These are phyloP conservation scores for Epicoccum sorghinum DNA, from an alignment of 2,329 filamentous ascomycete genomes.

Conservation along the genomic window DNA sequence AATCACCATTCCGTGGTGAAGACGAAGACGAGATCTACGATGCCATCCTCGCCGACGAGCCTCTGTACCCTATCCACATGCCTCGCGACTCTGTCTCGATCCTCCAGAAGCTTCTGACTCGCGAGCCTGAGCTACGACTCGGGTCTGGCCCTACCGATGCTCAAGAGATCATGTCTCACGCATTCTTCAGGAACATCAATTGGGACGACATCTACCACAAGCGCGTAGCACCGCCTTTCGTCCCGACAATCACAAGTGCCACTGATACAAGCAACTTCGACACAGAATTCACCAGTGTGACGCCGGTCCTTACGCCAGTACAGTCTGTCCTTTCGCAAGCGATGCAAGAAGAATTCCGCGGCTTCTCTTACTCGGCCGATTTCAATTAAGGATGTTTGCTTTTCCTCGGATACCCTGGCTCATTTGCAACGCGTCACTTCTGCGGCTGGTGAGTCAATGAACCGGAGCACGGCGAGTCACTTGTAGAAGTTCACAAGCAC, in stretches of 20 bases:
- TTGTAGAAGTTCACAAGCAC: neutral
- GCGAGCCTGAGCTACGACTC: constrained; percentile 90
- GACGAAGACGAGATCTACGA: constrained; percentile 99
- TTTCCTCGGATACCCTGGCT: constrained; percentile 28
- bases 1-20: constrained; percentile 97
- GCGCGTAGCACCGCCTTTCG: constrained; percentile 84
- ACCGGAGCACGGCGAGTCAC: neutral
- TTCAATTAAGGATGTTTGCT: constrained; percentile 62
- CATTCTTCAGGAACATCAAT: constrained; percentile 96
- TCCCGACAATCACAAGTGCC: constrained; percentile 85
- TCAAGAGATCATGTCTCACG: constrained; percentile 98
- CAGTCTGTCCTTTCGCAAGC: constrained; percentile 96
- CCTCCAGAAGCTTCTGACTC: constrained; percentile 92
- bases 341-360: constrained; percentile 99
- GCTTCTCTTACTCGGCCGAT: constrained; percentile 96
- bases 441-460: neutral
- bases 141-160: constrained; percentile 96
- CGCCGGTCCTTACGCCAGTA: constrained; percentile 93
- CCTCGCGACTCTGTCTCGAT: constrained; percentile 97
- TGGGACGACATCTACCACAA: constrained; percentile 99
- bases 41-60: constrained; percentile 95
- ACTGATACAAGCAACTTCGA: constrained; percentile 99
- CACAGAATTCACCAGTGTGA: constrained; percentile 97
- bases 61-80: constrained; percentile 98
- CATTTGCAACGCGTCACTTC: constrained; percentile 8